Evolutionary conservation across 108 stramenopile species (phyloP).

Genomic region (Licmophora abbreviata): DNA sequence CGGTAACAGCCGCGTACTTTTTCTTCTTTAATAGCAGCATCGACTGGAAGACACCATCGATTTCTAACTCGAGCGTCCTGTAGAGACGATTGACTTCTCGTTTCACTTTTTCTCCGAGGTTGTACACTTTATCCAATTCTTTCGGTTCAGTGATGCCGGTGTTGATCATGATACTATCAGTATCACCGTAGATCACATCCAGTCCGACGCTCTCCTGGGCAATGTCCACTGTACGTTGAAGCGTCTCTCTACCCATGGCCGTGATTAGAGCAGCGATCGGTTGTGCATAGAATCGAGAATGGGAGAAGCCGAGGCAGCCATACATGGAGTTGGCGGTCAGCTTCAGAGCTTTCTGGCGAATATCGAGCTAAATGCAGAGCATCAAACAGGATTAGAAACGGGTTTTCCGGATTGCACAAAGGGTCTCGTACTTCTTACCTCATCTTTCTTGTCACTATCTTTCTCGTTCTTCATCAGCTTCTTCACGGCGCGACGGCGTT

Average conservation of each 20-base stretch:
- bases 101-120: slow-evolving; percentile 89
- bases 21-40: slow-evolving; percentile 99
- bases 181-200: slow-evolving; percentile 99
- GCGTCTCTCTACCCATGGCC: slow-evolving; percentile 95
- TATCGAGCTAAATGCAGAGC: slow-evolving; percentile 73
- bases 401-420: neutral
- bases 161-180: slow-evolving; percentile 99
- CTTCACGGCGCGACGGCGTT: slow-evolving; percentile 92
- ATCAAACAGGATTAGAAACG: neutral
- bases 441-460: slow-evolving; percentile 54
- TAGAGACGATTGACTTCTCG: slow-evolving; percentile 96
- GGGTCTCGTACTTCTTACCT: slow-evolving; percentile 35
- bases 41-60: slow-evolving; percentile 93
- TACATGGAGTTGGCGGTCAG: slow-evolving; percentile 99
- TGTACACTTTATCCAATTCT: slow-evolving; percentile 54
- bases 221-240: slow-evolving; percentile 94
- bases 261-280: slow-evolving; percentile 98
- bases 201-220: slow-evolving; percentile 88
- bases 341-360: slow-evolving; percentile 97
- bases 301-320: slow-evolving; percentile 96
- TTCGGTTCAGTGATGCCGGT: slow-evolving; percentile 78
- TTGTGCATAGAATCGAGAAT: slow-evolving; percentile 95
- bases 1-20: slow-evolving; percentile 95
- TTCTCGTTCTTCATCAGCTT: slow-evolving; percentile 82
- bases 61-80: slow-evolving; percentile 94